Evolutionary conservation across 2,329 filamentous ascomycete genomes (phyloP).

Genomic region (Talaromyces sp.): DNA sequence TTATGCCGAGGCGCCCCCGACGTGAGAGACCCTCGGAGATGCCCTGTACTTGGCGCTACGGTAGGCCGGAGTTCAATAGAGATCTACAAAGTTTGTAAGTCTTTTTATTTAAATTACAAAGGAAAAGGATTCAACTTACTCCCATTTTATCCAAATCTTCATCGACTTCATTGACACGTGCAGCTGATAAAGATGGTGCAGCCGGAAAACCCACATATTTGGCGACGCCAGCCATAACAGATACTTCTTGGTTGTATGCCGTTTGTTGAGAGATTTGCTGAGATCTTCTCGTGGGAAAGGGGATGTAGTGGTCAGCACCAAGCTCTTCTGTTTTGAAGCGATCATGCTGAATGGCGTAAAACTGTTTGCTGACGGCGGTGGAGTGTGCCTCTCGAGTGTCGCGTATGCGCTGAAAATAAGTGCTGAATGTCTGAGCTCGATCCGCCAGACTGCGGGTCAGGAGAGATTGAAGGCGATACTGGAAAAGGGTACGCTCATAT

Average conservation of each 20-base stretch:
- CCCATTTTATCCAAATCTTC: slow-evolving; percentile 86
- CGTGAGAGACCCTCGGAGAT: slow-evolving; percentile 9
- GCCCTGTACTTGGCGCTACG: slow-evolving; percentile 4
- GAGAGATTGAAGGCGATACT: slow-evolving; percentile 68
- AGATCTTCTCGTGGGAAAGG: slow-evolving; percentile 69
- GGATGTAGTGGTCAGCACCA: slow-evolving; percentile 73
- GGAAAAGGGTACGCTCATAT: slow-evolving; percentile 67
- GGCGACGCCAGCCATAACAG: slow-evolving; percentile 79
- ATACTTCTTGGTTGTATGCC: slow-evolving; percentile 93
- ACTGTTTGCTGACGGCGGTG: slow-evolving; percentile 76
- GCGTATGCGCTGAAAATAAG: slow-evolving; percentile 82
- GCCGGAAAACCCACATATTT: slow-evolving; percentile 96
- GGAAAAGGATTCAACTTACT: slow-evolving; percentile 49
- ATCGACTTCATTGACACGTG: slow-evolving; percentile 68
- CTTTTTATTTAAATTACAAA: not conserved
- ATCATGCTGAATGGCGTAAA: slow-evolving; percentile 89
- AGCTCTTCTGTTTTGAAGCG: slow-evolving; percentile 72
- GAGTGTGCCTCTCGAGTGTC: slow-evolving; percentile 76
- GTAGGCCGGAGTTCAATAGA: slow-evolving; percentile 9
- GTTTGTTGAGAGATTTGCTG: slow-evolving; percentile 79
- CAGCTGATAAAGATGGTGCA: slow-evolving; percentile 75
- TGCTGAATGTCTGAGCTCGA: slow-evolving; percentile 78
- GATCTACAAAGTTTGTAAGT: slow-evolving; percentile 2
- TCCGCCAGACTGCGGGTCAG: slow-evolving; percentile 72
- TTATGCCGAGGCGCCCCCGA: slow-evolving; percentile 30